Conservation (phyloP, 352 stramenopile species). For the Achlya hypogyna region DNA sequence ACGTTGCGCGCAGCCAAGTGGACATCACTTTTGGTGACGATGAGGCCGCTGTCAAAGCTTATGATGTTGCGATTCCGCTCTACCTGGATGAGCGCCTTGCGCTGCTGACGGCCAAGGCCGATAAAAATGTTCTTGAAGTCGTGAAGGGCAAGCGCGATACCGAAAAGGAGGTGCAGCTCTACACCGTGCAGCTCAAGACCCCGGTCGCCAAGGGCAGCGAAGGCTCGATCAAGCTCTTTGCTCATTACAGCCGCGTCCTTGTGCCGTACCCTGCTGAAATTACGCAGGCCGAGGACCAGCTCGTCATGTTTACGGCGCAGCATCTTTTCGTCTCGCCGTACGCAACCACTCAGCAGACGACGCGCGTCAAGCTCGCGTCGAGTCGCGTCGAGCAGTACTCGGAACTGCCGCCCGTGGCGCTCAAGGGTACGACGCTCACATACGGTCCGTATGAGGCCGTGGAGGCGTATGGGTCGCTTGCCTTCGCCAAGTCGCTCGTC, state of each 20-base stretch:
- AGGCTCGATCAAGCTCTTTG: constrained; percentile 60
- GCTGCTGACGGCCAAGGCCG: constrained; percentile 57
- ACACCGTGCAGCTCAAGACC: constrained; percentile 63
- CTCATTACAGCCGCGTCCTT: constrained; percentile 70
- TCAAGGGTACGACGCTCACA: constrained; percentile 65
- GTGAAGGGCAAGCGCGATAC: constrained; percentile 31
- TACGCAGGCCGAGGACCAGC: constrained; percentile 73
- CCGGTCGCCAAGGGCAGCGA: constrained; percentile 38
- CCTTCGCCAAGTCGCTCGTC: constrained; percentile 31
- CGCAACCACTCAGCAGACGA: constrained; percentile 66
- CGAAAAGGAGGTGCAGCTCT: constrained; percentile 36
- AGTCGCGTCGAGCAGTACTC: constrained; percentile 62
- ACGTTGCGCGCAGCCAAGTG: constrained; percentile 64
- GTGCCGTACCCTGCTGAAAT: constrained; percentile 71
- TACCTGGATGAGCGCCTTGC: constrained; percentile 43
- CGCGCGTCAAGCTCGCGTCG: constrained; percentile 76
- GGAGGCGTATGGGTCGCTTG: constrained; percentile 29
- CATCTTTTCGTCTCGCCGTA: constrained; percentile 70
- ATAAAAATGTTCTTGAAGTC: constrained; percentile 59
- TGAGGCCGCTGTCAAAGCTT: constrained; percentile 43
- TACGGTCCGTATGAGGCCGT: constrained; percentile 66
- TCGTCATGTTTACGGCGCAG: constrained; percentile 65
- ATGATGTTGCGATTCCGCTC: constrained; percentile 53
- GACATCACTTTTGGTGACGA: constrained; percentile 68
- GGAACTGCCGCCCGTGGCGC: constrained; percentile 40